Percentiles rank a stretch among this genome's conserved stretches.
Evolutionary conservation across 2,329 filamentous ascomycete species (phyloP).

Genomic region (Beauveria varroae): DNA sequence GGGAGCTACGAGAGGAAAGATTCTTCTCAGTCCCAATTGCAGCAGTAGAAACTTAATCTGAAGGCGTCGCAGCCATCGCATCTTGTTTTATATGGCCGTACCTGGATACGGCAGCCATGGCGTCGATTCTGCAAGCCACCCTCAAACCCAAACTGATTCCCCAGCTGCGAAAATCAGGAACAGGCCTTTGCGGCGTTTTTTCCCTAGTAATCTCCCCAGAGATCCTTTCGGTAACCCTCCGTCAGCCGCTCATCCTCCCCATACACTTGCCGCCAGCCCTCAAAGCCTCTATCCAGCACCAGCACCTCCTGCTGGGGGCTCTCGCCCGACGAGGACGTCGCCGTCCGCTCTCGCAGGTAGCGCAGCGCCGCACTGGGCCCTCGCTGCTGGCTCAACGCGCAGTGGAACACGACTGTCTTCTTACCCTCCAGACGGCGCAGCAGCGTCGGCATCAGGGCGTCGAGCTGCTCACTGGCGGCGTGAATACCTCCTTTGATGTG

Average conservation of each 20-base stretch:
- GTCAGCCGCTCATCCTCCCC: slow-evolving; percentile 75
- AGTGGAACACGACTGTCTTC: slow-evolving; percentile 88
- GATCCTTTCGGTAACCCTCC: slow-evolving; percentile 73
- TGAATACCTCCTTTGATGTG: slow-evolving; percentile 76
- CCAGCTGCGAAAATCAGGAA: neutral
- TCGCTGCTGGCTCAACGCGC: slow-evolving; percentile 81
- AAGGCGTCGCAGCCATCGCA: neutral
- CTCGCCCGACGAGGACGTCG: slow-evolving; percentile 23
- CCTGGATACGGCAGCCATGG: neutral
- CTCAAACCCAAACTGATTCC: neutral
- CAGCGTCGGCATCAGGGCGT: slow-evolving; percentile 74
- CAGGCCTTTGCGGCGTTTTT: neutral
- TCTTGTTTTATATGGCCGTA: neutral
- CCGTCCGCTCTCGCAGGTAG: slow-evolving; percentile 66
- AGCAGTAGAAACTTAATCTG: neutral
- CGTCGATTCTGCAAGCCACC: neutral
- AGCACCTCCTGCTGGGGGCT: slow-evolving; percentile 60
- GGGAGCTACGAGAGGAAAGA: neutral
- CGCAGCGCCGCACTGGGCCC: slow-evolving; percentile 76
- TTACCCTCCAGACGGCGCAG: slow-evolving; percentile 68
- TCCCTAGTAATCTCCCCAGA: slow-evolving; percentile 60
- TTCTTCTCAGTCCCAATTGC: neutral
- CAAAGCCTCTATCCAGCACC: slow-evolving; percentile 78
- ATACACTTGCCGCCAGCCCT: slow-evolving; percentile 79
- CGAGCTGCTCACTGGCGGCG: slow-evolving; percentile 65